phyloP scores from a whole-genome alignment of 148 eudicot genomes.

The Tetragonia tetragonoides region DNA sequence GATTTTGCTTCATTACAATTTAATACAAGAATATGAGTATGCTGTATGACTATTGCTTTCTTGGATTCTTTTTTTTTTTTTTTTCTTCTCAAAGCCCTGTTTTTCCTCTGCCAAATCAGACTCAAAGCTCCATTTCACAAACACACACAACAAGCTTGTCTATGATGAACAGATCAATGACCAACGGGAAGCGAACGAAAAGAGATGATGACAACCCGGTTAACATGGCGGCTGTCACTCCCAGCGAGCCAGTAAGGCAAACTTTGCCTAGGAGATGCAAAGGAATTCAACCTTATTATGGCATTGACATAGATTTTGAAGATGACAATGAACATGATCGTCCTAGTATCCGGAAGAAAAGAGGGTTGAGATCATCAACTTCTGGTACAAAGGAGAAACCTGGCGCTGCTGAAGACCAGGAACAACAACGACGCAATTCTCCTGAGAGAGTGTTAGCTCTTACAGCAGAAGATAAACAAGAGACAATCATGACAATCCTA shows the following conservation, averaged over 20 bases:
- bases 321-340: neutral
- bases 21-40: neutral
- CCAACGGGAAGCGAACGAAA: neutral
- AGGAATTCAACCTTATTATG: constrained; percentile 11
- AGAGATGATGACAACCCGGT: neutral
- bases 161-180: neutral
- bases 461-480: neutral
- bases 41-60: neutral
- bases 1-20: constrained; percentile 9
- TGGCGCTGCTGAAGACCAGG: neutral
- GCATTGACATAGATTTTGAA: constrained; percentile 3
- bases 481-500: constrained; percentile 19
- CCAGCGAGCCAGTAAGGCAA: constrained; percentile 4
- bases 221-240: neutral
- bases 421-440: neutral
- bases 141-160: neutral
- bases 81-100: neutral
- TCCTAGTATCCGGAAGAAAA: neutral
- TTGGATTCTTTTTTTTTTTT: neutral
- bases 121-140: neutral
- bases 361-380: neutral
- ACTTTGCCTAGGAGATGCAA: constrained; percentile 26
- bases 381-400: neutral
- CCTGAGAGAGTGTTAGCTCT: neutral
- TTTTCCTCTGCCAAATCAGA: neutral